Conservation (phyloP, 2,329 filamentous ascomycete genomes). For the Ophidiomyces ophidiicola region DNA sequence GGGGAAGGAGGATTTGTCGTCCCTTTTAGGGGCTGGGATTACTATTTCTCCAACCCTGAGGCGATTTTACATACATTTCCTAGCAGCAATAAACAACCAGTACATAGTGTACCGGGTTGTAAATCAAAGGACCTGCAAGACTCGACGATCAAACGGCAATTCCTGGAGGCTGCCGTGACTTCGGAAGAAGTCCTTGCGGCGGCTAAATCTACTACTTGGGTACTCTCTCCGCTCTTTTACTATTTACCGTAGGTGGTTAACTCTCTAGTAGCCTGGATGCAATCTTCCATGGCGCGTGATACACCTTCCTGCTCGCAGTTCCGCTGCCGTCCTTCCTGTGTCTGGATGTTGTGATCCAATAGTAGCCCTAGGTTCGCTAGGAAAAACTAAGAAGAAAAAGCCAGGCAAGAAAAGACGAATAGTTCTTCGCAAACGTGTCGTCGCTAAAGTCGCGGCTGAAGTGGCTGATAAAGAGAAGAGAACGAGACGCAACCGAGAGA, state of each 20-base stretch:
- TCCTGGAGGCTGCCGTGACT: constrained; percentile 28
- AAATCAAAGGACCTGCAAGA: constrained; percentile 12
- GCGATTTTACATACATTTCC: constrained; percentile 14
- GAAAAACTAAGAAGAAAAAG: constrained; percentile 24
- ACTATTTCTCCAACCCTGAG: constrained; percentile 30
- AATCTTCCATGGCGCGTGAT: constrained; percentile 32
- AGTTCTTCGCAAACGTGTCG: constrained; percentile 27
- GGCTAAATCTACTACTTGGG: constrained; percentile 25
- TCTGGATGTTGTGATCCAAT: constrained; percentile 18
- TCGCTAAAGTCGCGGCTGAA: constrained; percentile 20
- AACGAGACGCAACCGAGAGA: constrained; percentile 16
- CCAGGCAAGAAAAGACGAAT: constrained; percentile 35
- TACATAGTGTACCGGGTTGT: constrained; percentile 15
- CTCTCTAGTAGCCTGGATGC: constrained; percentile 27
- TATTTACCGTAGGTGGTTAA: constrained; percentile 1
- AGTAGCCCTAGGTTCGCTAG: constrained; percentile 17
- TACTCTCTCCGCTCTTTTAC: constrained; percentile 17
- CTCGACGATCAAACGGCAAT: constrained; percentile 19
- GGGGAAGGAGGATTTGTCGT: constrained; percentile 30
- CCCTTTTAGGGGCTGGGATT: constrained; percentile 32
- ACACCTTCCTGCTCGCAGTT: constrained; percentile 24
- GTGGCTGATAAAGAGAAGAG: constrained; percentile 17
- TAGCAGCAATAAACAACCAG: background rate
- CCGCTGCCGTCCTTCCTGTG: constrained; percentile 23
- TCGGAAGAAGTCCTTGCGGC: constrained; percentile 24